Evolutionary conservation across 164 flowering plant genomes (phyloP), one percentile per base, ranked within the genome.

Genomic region (Vitis amurensis): DNA sequence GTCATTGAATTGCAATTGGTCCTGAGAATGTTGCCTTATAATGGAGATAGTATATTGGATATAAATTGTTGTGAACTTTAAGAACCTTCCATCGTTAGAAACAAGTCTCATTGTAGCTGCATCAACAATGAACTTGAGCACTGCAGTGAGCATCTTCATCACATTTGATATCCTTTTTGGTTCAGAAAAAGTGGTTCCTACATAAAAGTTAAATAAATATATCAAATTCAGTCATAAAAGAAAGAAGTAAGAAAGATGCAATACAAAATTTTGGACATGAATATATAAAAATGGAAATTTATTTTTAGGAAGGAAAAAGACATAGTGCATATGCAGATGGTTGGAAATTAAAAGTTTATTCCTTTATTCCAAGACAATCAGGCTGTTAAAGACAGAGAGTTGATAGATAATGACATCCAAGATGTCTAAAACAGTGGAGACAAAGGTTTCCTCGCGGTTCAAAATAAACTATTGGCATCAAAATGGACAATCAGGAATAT

Each of bases 81-180:
- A 75, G 77, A 80, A 83, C 77, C 73, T 81, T 27, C 64, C 82
- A 30, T 78, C 79, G 71, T 74, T 63, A 60, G 73, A 78, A 71
- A 66, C 61, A 74, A 75, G 74, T 27, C 74, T 68, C 77, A 88
- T 30, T 8, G 86, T 61, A 56, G 71, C 60, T 11, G 89, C 85
- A 81, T 93, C 97, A 65, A 81, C 83, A 52, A 85, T 68, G 78
- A 82, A 88, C 83, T 87, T 92, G 74, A 91, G 84, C 66, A 91
- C 75, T 66, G 86, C 81, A 12, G 89, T 86, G 29, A 81, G 81
- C 79, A 86, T 79, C 87, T 88, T 91, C 77, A 88, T 78, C 70
- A 75, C 74, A 66, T 82, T 84, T 17, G 72, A 60, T 37, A 80
- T 78, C 70, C 61, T 76, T 50, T 67, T 78, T 53, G 70, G 73